phyloP scores from a whole-genome alignment of 1,139 yeast species.

The Ogataea hybrid region DNA sequence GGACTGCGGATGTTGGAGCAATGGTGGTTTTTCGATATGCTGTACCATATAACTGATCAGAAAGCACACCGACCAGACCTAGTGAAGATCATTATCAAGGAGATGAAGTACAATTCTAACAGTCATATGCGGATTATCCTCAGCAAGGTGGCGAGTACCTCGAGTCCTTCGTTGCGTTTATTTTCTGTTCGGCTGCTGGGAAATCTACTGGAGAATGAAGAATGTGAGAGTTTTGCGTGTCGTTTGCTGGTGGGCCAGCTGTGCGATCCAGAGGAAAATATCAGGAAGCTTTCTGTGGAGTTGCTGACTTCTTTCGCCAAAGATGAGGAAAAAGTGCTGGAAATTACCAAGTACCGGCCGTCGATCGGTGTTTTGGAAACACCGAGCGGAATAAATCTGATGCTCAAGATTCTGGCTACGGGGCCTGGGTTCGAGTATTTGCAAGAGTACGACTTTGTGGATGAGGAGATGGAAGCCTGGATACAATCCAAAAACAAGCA shows the following conservation, averaged over 20 bases:
- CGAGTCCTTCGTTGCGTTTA: conserved; percentile 50
- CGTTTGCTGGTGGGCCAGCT: conserved; percentile 63
- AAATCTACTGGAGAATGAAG: conserved; percentile 34
- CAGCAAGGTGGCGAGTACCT: conserved; percentile 59
- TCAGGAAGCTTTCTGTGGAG: conserved; percentile 56
- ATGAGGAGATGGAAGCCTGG: conserved; percentile 57
- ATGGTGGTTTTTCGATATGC: conserved; percentile 82
- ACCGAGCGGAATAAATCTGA: conserved; percentile 41
- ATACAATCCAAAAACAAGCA: conserved; percentile 50
- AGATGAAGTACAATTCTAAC: conserved; percentile 59
- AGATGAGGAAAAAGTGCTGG: conserved; percentile 38
- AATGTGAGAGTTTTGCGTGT: conserved; percentile 40
- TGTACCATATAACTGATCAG: conserved; percentile 68
- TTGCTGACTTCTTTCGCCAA: conserved; percentile 45
- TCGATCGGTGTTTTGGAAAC: conserved; percentile 43
- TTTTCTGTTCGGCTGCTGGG: conserved; percentile 58
- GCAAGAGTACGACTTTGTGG: conserved; percentile 47
- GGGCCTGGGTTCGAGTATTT: conserved; percentile 56
- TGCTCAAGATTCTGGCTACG: conserved; percentile 53
- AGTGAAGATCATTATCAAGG: conserved; percentile 53
- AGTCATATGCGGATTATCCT: conserved; percentile 70
- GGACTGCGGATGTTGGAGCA: conserved; percentile 72
- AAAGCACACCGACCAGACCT: conserved; percentile 58
- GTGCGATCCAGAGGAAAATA: conserved; percentile 61
- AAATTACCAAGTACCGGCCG: conserved; percentile 45